A percentile compares a stretch with the other conserved stretches of the same genome.
These are phyloP conservation scores for Fraxinus quadrangulata DNA, from an alignment of 257 asterid species.

Conservation along the genomic window DNA sequence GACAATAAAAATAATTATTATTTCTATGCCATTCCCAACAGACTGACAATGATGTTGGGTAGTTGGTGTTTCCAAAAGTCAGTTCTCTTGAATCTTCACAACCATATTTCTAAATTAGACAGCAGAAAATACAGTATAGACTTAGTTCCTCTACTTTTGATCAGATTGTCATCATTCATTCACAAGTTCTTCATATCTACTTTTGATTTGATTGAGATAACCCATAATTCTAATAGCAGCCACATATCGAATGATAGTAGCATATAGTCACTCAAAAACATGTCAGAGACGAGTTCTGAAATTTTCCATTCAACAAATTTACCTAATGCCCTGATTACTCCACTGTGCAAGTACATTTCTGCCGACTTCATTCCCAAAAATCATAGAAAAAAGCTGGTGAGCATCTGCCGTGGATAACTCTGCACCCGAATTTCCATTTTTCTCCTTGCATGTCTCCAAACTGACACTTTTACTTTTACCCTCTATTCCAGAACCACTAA, in stretches of 20 bases:
- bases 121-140: neutral
- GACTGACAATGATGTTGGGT: neutral
- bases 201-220: neutral
- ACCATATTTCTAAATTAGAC: neutral
- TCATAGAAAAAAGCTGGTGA: slow-evolving; percentile 41
- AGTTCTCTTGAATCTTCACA: neutral
- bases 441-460: slow-evolving; percentile 20
- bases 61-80: neutral
- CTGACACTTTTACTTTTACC: slow-evolving; percentile 22
- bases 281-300: neutral
- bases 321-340: slow-evolving; percentile 62
- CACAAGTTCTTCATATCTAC: neutral
- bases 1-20: neutral
- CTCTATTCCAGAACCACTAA: slow-evolving; percentile 5
- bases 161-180: neutral
- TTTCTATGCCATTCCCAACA: neutral
- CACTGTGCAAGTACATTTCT: slow-evolving; percentile 55
- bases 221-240: neutral
- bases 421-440: slow-evolving; percentile 22
- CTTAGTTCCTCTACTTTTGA: neutral
- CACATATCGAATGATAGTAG: neutral
- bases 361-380: slow-evolving; percentile 42
- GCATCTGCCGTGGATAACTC: slow-evolving; percentile 38
- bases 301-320: neutral
- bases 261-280: neutral